Evolutionary conservation across 768 basidiomycete species (phyloP).

Genomic region (Pulveroboletus sp.): DNA sequence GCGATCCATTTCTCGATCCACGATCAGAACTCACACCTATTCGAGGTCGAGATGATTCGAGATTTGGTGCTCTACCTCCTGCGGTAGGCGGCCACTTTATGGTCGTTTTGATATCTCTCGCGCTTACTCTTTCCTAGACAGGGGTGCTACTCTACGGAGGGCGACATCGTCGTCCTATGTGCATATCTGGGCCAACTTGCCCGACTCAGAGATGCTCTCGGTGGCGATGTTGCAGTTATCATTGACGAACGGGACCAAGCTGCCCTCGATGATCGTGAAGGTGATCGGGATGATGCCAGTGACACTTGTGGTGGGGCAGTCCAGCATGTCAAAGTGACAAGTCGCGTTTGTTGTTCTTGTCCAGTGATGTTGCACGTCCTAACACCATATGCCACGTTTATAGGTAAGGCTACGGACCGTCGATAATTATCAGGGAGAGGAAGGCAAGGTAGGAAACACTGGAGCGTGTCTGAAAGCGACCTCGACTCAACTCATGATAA

Average conservation of each 20-base stretch:
- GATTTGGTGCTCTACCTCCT: constrained; percentile 53
- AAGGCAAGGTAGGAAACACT: constrained; percentile 43
- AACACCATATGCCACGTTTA: neutral
- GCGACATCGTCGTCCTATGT: constrained; percentile 52
- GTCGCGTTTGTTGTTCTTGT: constrained; percentile 37
- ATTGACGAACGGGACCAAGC: constrained; percentile 68
- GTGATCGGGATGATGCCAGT: constrained; percentile 31
- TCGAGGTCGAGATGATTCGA: constrained; percentile 42
- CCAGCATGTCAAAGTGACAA: constrained; percentile 48
- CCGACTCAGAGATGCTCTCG: constrained; percentile 39
- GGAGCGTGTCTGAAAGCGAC: neutral
- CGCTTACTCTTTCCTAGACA: constrained; percentile 31
- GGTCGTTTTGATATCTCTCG: neutral
- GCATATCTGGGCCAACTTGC: constrained; percentile 51
- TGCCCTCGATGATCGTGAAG: constrained; percentile 51
- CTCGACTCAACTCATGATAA: neutral
- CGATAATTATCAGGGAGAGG: constrained; percentile 77
- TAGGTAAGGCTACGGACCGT: constrained; percentile 70
- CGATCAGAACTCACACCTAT: constrained; percentile 1
- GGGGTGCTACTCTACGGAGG: constrained; percentile 41
- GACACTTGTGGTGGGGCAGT: constrained; percentile 24
- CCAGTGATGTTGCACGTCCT: neutral
- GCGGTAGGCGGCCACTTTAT: constrained; percentile 20
- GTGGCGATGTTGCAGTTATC: constrained; percentile 49
- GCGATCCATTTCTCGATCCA: neutral